Evolutionary conservation across 805 yeast genomes (phyloP).

Genomic region (Saccharomycopsis schoenii): DNA sequence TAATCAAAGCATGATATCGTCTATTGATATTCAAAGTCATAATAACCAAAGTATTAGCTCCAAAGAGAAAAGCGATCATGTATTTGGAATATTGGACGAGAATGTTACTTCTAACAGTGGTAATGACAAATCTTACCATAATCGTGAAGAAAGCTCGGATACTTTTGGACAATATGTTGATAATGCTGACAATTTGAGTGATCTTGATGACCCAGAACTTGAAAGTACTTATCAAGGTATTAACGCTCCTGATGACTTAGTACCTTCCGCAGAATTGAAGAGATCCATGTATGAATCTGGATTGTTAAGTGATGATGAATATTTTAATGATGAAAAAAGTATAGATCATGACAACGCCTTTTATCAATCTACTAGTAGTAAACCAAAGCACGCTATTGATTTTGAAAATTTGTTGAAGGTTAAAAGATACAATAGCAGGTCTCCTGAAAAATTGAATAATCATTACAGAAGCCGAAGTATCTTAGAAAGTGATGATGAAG

Average conservation of each 20-base stretch:
- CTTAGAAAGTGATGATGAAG: constrained; percentile 3
- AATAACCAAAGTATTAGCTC: constrained; percentile 10
- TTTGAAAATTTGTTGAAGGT: constrained; percentile 3
- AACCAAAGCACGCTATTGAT: constrained; percentile 1
- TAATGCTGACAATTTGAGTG: constrained; percentile 2
- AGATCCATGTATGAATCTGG: constrained; percentile 11
- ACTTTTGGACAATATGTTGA: constrained; percentile 1
- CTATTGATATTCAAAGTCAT: constrained; percentile 8
- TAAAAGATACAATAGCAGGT: background rate
- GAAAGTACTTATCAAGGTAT: background rate
- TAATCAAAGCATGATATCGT: constrained; percentile 6
- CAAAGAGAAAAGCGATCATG: background rate
- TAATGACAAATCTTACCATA: background rate
- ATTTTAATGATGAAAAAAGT: constrained; percentile 7
- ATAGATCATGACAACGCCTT: constrained; percentile 2
- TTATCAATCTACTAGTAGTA: background rate
- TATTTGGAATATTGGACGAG: constrained; percentile 7
- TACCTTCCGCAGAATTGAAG: constrained; percentile 11
- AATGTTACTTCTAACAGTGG: constrained; percentile 6
- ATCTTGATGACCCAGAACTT: background rate
- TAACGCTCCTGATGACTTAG: background rate
- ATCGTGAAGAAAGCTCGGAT: background rate
- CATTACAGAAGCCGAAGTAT: background rate
- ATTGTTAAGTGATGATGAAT: constrained; percentile 11
- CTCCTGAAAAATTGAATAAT: background rate